Percentiles rank a stretch among this genome's conserved stretches.
Conservation (phyloP, 208 protist genomes). For the Lotmaria passim region DNA sequence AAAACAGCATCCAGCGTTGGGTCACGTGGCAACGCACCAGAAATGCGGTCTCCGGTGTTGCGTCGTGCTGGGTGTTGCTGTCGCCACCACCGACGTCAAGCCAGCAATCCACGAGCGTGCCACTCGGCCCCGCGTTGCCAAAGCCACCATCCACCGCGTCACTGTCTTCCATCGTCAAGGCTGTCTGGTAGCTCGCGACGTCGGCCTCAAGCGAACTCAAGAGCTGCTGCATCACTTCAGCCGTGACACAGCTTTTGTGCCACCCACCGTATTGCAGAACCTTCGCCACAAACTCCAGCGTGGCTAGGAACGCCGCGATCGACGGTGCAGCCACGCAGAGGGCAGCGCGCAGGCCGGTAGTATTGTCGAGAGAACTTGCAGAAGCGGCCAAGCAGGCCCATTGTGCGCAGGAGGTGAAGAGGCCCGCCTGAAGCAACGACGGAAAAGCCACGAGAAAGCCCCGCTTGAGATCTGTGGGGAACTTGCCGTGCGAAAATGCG, state of each 20-base stretch:
- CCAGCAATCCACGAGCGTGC: conserved; percentile 6
- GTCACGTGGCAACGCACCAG: conserved; percentile 29
- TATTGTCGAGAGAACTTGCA: background rate
- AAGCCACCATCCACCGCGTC: conserved; percentile 2
- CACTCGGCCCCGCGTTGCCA: background rate
- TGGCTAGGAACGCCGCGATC: conserved; percentile 6
- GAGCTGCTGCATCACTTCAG: conserved; percentile 29
- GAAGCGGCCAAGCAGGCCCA: background rate
- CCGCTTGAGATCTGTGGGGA: conserved; percentile 23
- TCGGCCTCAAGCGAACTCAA: conserved; percentile 44
- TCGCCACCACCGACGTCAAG: background rate
- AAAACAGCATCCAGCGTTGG: conserved; percentile 35
- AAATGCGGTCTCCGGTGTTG: background rate
- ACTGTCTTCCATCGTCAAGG: conserved; percentile 17
- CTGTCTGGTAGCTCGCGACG: conserved; percentile 17
- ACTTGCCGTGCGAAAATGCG: conserved; percentile 3
- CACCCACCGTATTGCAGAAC: conserved; percentile 44
- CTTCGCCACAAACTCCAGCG: conserved; percentile 35
- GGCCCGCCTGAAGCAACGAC: conserved; percentile 11
- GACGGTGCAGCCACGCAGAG: background rate
- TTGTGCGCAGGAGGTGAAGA: conserved; percentile 16
- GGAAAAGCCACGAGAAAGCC: conserved; percentile 20
- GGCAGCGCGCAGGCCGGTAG: background rate
- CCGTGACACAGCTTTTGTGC: conserved; percentile 34
- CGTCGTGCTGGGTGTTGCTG: no score